Evolutionary conservation across 2,329 filamentous ascomycete genomes (phyloP).

Genomic region (Sarocladiaceae sp.): DNA sequence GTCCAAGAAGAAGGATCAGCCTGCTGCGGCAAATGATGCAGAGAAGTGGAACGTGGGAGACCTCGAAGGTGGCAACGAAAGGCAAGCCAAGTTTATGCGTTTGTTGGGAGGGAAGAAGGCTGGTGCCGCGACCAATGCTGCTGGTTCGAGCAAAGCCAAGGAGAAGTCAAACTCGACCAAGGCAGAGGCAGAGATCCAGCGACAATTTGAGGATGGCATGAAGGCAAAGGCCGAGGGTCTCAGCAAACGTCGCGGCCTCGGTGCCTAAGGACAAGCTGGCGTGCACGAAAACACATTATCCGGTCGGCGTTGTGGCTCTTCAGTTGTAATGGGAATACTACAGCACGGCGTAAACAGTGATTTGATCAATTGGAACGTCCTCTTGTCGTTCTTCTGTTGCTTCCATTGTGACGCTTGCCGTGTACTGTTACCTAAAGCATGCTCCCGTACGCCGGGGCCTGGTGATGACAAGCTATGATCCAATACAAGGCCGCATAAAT

Average conservation of each 20-base stretch:
- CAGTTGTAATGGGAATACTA: neutral
- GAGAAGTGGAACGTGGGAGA: constrained; percentile 51
- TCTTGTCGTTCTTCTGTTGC: neutral
- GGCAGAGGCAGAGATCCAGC: constrained; percentile 50
- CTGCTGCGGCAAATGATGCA: constrained; percentile 17
- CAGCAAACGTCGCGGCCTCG: constrained; percentile 47
- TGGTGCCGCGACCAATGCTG: constrained; percentile 18
- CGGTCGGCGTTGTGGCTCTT: neutral
- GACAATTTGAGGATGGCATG: constrained; percentile 54
- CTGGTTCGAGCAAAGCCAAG: constrained; percentile 15
- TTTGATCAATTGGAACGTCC: neutral
- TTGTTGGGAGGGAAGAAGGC: constrained; percentile 51
- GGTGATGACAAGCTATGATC: neutral
- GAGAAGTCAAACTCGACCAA: constrained; percentile 30
- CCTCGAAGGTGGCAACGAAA: constrained; percentile 44
- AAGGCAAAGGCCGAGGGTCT: constrained; percentile 50
- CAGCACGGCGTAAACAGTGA: neutral
- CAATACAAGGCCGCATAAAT: neutral
- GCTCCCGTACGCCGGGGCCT: constrained; percentile 1
- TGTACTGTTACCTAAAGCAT: constrained; percentile 6
- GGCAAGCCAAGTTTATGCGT: constrained; percentile 53
- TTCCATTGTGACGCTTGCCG: neutral
- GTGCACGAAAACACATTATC: too few species aligned
- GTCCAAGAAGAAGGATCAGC: constrained; percentile 17
- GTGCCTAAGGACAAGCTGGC: too few species aligned